Conservation (phyloP, 805 yeast species). For the Lachancea dasiensis region DNA sequence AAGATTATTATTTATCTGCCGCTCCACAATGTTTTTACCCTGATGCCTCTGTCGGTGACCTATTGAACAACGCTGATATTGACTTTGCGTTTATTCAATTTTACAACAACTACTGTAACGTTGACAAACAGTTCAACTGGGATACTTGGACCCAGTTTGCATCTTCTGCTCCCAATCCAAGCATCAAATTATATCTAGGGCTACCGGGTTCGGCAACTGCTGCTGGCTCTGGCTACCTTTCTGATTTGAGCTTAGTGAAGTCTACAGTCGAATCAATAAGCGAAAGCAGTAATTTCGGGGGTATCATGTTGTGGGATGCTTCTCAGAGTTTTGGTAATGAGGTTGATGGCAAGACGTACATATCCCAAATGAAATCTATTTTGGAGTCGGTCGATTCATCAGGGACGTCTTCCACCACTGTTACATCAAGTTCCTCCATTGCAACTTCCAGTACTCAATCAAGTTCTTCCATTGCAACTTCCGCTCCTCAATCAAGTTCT, state of each 20-base stretch:
- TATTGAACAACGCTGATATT: conserved; percentile 51
- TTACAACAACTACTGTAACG: conserved; percentile 76
- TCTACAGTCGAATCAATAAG: conserved; percentile 66
- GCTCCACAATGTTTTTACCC: conserved; percentile 93
- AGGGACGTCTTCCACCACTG: too few relatives aligned
- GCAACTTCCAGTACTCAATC: too few relatives aligned
- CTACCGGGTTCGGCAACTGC: conserved; percentile 59
- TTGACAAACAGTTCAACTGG: conserved; percentile 53
- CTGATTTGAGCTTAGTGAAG: conserved; percentile 35
- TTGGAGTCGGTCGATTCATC: conserved; percentile 22
- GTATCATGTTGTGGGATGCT: conserved; percentile 90
- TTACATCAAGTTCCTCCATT: too few relatives aligned
- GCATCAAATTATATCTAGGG: conserved; percentile 69
- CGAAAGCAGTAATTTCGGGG: conserved; percentile 68
- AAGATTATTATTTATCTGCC: conserved; percentile 69
- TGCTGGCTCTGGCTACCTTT: conserved; percentile 59
- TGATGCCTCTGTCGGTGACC: conserved; percentile 60
- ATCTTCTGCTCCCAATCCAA: conserved; percentile 52
- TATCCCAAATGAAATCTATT: conserved; percentile 39
- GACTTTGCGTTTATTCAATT: conserved; percentile 86
- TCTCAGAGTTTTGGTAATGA: conserved; percentile 54
- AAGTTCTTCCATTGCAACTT: too few relatives aligned
- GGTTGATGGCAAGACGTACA: conserved; percentile 41
- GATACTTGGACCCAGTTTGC: conserved; percentile 72
- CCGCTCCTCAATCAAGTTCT: too few relatives aligned